Evolutionary conservation across 768 basidiomycete genomes (phyloP), one percentile per base, ranked within the genome.

Genomic region (Mycena albidolilacea): DNA sequence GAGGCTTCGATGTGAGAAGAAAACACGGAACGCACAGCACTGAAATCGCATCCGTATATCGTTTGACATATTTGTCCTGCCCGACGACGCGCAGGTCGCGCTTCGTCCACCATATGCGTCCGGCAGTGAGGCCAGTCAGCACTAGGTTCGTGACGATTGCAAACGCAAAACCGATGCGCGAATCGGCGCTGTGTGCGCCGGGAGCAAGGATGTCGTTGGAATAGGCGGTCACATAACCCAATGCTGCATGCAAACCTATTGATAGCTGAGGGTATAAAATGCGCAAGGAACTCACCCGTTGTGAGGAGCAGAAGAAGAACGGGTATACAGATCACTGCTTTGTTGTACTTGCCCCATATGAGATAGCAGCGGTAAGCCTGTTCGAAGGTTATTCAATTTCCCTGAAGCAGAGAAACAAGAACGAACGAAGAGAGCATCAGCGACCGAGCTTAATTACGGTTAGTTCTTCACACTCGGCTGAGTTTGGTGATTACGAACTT

Each of bases 391-490:
- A 7, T 48, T 46, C n/a, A 0, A 3, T 8, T 17, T 15, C 46
- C 41, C 30, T 30, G 30, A 30, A 3, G 30, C 30, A 30, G 30
- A 46, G 41, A n/a, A 3, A 64, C 1, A 9, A 3, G 21, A 9
- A 52, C 69, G 52, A 52, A 64, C 69, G 23, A 70, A 70, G 54
- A 70, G 55, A 46, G 63, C 55, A 46, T 70, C 69, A 2, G 69
- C 69, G n/a, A 70, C n/a, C 30, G 55, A 43, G n/a, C 69, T 70
- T 43, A 43, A 41, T 10, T 44, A 4, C 17, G 5, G 43, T 69
- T 17, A 63, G 41, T 10, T 23, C 11, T 39, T n/a, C 2, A 0
- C 2, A 17, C 38, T 14, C 23, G 2, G 37, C 46, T 6, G 2
- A 35, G 4, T 9, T 12, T 60, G 30, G 30, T 30, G 17, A 17